Percentiles rank a stretch among this genome's conserved stretches.
Conservation (phyloP, 129 eudicot species). For the Escallonia rubra region DNA sequence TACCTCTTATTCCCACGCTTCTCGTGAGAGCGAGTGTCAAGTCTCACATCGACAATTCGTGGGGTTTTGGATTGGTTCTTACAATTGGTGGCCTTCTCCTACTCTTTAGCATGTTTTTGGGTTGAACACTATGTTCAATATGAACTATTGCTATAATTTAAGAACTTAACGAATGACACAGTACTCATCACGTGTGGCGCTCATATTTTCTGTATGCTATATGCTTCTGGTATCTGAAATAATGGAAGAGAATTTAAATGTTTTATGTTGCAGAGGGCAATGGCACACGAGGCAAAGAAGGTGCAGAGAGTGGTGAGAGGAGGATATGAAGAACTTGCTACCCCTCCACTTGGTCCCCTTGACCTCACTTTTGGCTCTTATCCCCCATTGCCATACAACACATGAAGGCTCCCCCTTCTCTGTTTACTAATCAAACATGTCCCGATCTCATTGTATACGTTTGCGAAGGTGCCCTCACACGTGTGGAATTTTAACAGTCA, state of each 20-base stretch:
- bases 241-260: neutral
- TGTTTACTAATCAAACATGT: constrained; percentile 5
- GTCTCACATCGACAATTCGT: too few relatives aligned
- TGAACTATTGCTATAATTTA: too few relatives aligned
- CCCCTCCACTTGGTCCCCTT: constrained; percentile 44
- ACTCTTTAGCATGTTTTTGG: too few relatives aligned
- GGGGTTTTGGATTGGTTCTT: too few relatives aligned
- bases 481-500: constrained; percentile 6
- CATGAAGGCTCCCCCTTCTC: constrained; percentile 12
- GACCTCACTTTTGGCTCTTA: constrained; percentile 63
- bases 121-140: too few relatives aligned
- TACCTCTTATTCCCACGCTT: too few relatives aligned
- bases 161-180: too few relatives aligned
- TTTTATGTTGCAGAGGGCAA: constrained; percentile 49
- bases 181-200: neutral
- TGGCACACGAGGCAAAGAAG: constrained; percentile 52
- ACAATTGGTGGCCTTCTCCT: too few relatives aligned
- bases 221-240: neutral
- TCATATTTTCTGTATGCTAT: neutral
- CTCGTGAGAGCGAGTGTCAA: too few relatives aligned
- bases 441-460: constrained; percentile 4
- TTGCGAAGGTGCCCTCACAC: constrained; percentile 12
- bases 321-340: constrained; percentile 22
- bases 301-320: constrained; percentile 33
- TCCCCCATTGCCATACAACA: constrained; percentile 54